Percentiles rank a stretch among this genome's conserved stretches.
phyloP scores from a whole-genome alignment of 768 basidiomycete species.

The Cystobasidium onofrii region DNA sequence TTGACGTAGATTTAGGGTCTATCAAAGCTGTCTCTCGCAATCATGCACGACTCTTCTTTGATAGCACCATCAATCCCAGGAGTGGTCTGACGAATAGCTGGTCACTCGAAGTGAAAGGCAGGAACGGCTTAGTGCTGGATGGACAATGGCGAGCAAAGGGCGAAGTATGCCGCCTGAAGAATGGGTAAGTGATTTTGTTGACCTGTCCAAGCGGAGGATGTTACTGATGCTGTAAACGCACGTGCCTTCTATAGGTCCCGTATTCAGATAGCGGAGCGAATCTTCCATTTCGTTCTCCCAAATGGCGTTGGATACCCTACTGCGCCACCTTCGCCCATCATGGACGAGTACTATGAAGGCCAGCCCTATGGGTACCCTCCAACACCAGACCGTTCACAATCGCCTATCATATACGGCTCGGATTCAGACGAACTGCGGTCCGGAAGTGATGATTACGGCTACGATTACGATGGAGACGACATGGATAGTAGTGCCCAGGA shows the following conservation, averaged over 20 bases:
- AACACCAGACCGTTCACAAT: not conserved
- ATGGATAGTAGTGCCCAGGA: constrained; percentile 27
- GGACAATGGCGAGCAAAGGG: constrained; percentile 90
- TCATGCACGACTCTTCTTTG: constrained; percentile 90
- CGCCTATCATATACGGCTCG: constrained; percentile 24
- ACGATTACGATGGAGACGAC: constrained; percentile 24
- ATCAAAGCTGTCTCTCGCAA: constrained; percentile 95
- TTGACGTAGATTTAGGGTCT: constrained; percentile 71
- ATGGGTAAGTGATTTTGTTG: constrained; percentile 58
- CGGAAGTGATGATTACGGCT: constrained; percentile 4
- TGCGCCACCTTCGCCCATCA: constrained; percentile 2
- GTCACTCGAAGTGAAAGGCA: constrained; percentile 79
- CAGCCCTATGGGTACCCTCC: not conserved
- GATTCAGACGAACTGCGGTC: constrained; percentile 31
- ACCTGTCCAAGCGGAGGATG: not conserved
- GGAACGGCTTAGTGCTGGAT: constrained; percentile 97
- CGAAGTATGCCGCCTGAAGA: constrained; percentile 70
- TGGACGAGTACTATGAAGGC: constrained; percentile 25
- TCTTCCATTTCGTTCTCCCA: constrained; percentile 92
- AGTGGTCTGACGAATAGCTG: constrained; percentile 56
- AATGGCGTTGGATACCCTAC: constrained; percentile 24
- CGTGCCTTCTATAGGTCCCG: constrained; percentile 56
- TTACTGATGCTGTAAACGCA: not conserved
- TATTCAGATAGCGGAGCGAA: constrained; percentile 93
- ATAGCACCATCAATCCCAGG: constrained; percentile 51